Conservation (phyloP, 2,329 filamentous ascomycete species). For the Calcarisporium arbuscula region DNA sequence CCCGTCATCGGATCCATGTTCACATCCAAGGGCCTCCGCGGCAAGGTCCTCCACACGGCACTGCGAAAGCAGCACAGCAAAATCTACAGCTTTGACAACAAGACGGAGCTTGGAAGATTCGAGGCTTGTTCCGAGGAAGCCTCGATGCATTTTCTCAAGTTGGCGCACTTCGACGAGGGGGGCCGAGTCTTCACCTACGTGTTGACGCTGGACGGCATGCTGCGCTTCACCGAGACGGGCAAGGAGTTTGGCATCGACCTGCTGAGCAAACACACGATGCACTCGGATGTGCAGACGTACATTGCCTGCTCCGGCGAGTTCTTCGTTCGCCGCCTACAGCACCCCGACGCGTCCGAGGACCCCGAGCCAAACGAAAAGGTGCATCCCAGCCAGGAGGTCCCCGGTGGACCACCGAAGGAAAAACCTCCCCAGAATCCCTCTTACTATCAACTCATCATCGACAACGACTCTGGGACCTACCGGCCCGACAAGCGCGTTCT, state of each 20-base stretch:
- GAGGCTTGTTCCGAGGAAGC: slow-evolving; percentile 62
- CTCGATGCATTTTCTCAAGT: slow-evolving; percentile 73
- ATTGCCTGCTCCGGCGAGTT: slow-evolving; percentile 93
- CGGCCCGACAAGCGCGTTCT: slow-evolving; percentile 75
- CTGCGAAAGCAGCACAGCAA: slow-evolving; percentile 85
- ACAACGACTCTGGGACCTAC: slow-evolving; percentile 94
- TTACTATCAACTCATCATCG: slow-evolving; percentile 81
- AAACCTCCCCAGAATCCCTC: slow-evolving; percentile 39
- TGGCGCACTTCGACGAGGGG: slow-evolving; percentile 81
- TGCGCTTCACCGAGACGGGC: slow-evolving; percentile 91
- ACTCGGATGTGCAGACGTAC: slow-evolving; percentile 85
- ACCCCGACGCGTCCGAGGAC: slow-evolving; percentile 37
- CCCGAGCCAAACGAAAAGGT: slow-evolving; percentile 37
- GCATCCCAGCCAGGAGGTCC: slow-evolving; percentile 44
- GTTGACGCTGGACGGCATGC: slow-evolving; percentile 75
- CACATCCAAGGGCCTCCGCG: slow-evolving; percentile 67
- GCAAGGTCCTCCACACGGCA: slow-evolving; percentile 73
- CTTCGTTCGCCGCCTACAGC: slow-evolving; percentile 66
- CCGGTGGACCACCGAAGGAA: slow-evolving; percentile 38
- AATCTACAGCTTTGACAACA: slow-evolving; percentile 80
- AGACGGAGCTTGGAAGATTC: slow-evolving; percentile 67
- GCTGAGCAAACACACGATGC: slow-evolving; percentile 94
- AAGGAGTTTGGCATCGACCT: slow-evolving; percentile 94
- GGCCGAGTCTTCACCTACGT: slow-evolving; percentile 89
- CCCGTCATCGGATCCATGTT: slow-evolving; percentile 90